Conservation (phyloP, 78 protist species). For the Dictyostelium discoideum region DNA sequence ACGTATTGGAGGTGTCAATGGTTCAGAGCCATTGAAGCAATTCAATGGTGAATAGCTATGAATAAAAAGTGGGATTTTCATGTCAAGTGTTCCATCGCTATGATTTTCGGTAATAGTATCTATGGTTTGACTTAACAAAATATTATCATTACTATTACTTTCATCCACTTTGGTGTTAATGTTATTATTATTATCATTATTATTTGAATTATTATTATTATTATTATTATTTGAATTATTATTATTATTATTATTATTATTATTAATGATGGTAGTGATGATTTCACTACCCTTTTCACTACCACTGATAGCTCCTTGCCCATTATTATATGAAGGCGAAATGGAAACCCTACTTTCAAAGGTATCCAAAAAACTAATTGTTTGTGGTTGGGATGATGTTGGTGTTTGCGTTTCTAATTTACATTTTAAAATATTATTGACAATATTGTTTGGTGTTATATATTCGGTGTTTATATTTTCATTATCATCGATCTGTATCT, state of each 20-base stretch:
- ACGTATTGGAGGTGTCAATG: constrained; percentile 74
- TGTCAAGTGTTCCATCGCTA: not conserved
- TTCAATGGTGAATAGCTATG: constrained; percentile 25
- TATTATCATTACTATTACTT: not conserved
- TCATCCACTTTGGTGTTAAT: not conserved
- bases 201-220: not conserved
- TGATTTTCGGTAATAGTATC: constrained; percentile 39
- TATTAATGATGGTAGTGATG: not conserved
- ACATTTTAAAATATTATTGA: not conserved
- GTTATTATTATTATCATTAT: not conserved
- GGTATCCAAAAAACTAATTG: not conserved
- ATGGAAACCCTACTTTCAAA: not conserved
- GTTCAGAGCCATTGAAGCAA: constrained; percentile 5
- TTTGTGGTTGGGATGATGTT: not conserved
- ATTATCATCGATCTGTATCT: not conserved
- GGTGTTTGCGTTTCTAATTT: not conserved
- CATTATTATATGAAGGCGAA: not conserved
- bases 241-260: no score
- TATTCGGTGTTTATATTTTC: not conserved
- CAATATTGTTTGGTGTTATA: not conserved
- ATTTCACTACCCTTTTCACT: not conserved
- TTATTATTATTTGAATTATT: not conserved
- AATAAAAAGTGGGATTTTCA: constrained; percentile 30
- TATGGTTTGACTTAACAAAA: constrained; percentile 24
- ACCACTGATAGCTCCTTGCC: not conserved